phyloP scores from a whole-genome alignment of 805 yeast species.

The Starmerella gropengiesseri region DNA sequence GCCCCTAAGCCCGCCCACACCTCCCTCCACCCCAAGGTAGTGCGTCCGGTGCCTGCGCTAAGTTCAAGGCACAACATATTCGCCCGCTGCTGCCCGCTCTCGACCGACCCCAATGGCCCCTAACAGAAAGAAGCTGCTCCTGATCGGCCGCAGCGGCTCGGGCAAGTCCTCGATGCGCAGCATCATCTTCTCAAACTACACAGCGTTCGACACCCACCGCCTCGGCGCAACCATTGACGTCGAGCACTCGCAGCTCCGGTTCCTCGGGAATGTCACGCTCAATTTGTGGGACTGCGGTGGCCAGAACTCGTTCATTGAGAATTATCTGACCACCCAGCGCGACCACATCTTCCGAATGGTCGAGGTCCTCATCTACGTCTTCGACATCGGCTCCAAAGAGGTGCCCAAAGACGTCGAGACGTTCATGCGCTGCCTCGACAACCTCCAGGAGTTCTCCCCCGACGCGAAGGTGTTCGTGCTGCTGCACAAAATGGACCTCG shows the following conservation, averaged over 20 bases:
- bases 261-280: slow-evolving; percentile 87
- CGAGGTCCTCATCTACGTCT: slow-evolving; percentile 89
- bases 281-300: slow-evolving; percentile 95
- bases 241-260: slow-evolving; percentile 90
- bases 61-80: too few species aligned
- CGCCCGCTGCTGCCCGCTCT: too few species aligned
- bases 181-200: slow-evolving; percentile 84
- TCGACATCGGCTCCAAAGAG: slow-evolving; percentile 88
- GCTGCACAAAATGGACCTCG: slow-evolving; percentile 92
- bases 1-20: too few species aligned
- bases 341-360: slow-evolving; percentile 93
- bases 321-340: slow-evolving; percentile 75
- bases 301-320: slow-evolving; percentile 93
- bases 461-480: slow-evolving; percentile 83
- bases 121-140: slow-evolving; percentile 45
- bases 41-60: too few species aligned
- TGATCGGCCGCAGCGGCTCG: slow-evolving; percentile 90
- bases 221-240: slow-evolving; percentile 96
- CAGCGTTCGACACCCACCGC: slow-evolving; percentile 91
- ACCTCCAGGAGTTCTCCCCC: slow-evolving; percentile 74
- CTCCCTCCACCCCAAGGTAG: too few species aligned
- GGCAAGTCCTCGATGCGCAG: slow-evolving; percentile 97
- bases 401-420: slow-evolving; percentile 89
- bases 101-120: slow-evolving; percentile 20
- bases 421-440: slow-evolving; percentile 70